These are phyloP conservation scores for Umbelopsis sp. DNA, from an alignment of 371 early-diverging fungal genomes.

Conservation along the genomic window DNA sequence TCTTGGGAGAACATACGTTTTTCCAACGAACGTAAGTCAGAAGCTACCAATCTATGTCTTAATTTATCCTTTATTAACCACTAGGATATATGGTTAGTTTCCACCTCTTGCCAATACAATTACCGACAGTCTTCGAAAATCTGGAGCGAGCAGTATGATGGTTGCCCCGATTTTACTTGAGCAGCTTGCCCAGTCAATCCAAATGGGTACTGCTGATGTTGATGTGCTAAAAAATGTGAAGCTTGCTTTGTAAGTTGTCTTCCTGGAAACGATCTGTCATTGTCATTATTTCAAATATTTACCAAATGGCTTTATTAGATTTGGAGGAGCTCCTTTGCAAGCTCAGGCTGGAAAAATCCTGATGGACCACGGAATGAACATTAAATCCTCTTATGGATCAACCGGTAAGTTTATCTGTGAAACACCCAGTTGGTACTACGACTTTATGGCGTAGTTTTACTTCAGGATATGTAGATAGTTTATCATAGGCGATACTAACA, in stretches of 20 bases:
- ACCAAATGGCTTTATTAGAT: background rate
- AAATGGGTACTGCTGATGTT: background rate
- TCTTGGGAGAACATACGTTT: background rate
- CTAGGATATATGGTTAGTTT: background rate
- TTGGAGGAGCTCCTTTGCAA: conserved; percentile 8
- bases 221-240: background rate
- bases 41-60: background rate
- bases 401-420: background rate
- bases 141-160: background rate
- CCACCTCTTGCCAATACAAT: conserved; percentile 1
- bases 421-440: too few species aligned
- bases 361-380: background rate
- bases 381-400: background rate
- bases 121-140: background rate
- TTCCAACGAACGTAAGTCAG: background rate
- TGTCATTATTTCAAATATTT: background rate
- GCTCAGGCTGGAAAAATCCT: background rate
- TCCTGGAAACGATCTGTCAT: too few species aligned
- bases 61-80: background rate
- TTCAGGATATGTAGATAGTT: too few species aligned
- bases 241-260: background rate
- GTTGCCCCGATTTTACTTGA: background rate
- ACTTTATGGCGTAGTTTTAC: too few species aligned
- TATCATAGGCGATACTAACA: too few species aligned
- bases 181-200: background rate